phyloP scores from a whole-genome alignment of 78 protist genomes.

The Bigelowiella natans region DNA sequence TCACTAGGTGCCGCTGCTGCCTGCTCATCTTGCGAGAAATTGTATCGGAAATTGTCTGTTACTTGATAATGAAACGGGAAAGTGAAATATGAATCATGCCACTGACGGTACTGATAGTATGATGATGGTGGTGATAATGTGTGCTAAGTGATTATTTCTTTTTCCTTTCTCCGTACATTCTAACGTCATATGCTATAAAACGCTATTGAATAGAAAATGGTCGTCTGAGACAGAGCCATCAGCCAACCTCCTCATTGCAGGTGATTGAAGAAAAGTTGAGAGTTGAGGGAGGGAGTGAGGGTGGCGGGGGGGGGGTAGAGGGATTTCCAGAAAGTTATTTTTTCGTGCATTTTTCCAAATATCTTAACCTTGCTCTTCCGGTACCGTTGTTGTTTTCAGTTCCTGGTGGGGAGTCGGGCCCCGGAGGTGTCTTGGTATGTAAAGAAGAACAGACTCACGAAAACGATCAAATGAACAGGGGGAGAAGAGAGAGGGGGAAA shows the following conservation, averaged over 20 bases:
- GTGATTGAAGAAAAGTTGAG: background rate
- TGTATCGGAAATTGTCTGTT: too few relatives aligned
- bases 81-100: too few relatives aligned
- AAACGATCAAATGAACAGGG: background rate
- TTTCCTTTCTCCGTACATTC: background rate
- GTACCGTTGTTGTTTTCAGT: conserved; percentile 36
- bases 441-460: conserved; percentile 25
- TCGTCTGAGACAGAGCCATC: conserved; percentile 49
- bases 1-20: too few relatives aligned
- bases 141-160: background rate
- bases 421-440: conserved; percentile 85
- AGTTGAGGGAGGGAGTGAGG: too few relatives aligned
- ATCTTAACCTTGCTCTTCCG: background rate
- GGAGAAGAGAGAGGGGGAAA: background rate
- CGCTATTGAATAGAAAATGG: conserved; percentile 46
- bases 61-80: too few relatives aligned
- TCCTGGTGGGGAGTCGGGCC: conserved; percentile 88
- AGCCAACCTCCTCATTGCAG: conserved; percentile 49
- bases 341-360: background rate
- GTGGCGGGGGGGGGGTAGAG: too few relatives aligned
- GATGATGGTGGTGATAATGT: background rate
- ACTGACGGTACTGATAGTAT: background rate
- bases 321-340: too few relatives aligned
- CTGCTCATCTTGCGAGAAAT: too few relatives aligned
- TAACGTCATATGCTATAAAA: too few relatives aligned